Base-by-base conservation (phyloP, 495 filamentous ascomycete species). In the Venustampulla echinocandica region DNA sequence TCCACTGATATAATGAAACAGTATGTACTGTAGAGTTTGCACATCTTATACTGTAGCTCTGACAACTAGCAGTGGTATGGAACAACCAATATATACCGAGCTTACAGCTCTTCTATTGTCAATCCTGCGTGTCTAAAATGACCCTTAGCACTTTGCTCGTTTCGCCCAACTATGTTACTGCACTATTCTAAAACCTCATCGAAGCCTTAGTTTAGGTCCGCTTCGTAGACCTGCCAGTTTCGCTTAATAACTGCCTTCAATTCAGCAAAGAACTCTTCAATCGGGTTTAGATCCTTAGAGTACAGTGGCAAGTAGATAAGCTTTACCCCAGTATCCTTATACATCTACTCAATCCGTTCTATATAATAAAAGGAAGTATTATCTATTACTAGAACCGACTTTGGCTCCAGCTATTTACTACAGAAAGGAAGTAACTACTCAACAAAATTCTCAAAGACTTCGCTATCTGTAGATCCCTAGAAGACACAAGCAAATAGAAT, bases 381-480 rank as follows among this genome's bases (percentile, higher is more conserved):
- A 44, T 73, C 69, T 58, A 69, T 70, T 20, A 73, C 45, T 25
- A 74, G 32, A 7, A 72, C 66, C 23, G 62, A 69, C 36, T 62
- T 66, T 18, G 55, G 64, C 39, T 65, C 59, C 1, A 62, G 69
- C 53, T 42, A 71, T 51, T 34, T 60, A 24, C 62, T 53, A 47
- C 51, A 69, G 38, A 67, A 54, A 35, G 53, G 47, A 14, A 71
- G 59, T 27, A 66, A 57, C 52, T 68, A 52, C 51, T 71, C 54
- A 42, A 69, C 61, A 51, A 67, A 71, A 42, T 61, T 56, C 43
- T 68, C 52, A 53, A 71, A 71, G 27, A 68, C 19, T 10, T 46
- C 45, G 28, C 58, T 57, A 57, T 69, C 60, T 39, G 59, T 70
- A 21, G 55, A 62, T 33, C 68, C 65, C 37, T 58, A 32, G 46